phyloP scores from a whole-genome alignment of 2,329 filamentous ascomycete genomes.

The Blastomyces silverae region DNA sequence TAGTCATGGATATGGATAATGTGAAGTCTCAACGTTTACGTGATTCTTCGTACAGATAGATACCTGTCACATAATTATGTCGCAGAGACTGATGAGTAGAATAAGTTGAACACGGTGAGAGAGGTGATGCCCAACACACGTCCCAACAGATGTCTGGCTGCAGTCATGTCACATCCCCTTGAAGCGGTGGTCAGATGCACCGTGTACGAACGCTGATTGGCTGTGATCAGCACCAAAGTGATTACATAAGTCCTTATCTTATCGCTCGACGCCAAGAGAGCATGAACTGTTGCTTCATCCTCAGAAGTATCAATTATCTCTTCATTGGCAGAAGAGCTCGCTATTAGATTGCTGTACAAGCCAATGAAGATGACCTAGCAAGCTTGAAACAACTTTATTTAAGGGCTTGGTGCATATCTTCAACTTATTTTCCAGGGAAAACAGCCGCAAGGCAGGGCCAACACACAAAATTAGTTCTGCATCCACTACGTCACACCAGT shows the following conservation, averaged over 20 bases:
- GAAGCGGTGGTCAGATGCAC: background rate
- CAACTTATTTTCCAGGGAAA: background rate
- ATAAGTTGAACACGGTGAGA: background rate
- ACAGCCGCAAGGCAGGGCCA: background rate
- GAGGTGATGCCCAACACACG: background rate
- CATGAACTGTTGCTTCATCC: too few species aligned
- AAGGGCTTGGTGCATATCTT: background rate
- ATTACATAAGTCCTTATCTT: background rate
- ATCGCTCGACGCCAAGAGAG: background rate
- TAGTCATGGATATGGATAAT: background rate
- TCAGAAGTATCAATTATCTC: background rate
- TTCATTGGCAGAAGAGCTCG: background rate
- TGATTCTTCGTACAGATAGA: background rate
- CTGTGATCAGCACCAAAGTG: background rate
- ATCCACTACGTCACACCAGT: conserved; percentile 14
- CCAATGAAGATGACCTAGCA: background rate
- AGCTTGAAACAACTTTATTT: background rate
- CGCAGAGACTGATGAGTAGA: background rate
- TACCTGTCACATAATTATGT: background rate
- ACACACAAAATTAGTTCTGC: background rate
- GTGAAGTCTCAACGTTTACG: conserved; percentile 2
- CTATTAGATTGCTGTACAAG: background rate
- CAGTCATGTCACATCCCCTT: too few species aligned
- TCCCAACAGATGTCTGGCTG: too few species aligned
- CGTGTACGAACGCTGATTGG: background rate